Base-by-base conservation (phyloP, 208 protist species). In the Porcisia deanei region DNA sequence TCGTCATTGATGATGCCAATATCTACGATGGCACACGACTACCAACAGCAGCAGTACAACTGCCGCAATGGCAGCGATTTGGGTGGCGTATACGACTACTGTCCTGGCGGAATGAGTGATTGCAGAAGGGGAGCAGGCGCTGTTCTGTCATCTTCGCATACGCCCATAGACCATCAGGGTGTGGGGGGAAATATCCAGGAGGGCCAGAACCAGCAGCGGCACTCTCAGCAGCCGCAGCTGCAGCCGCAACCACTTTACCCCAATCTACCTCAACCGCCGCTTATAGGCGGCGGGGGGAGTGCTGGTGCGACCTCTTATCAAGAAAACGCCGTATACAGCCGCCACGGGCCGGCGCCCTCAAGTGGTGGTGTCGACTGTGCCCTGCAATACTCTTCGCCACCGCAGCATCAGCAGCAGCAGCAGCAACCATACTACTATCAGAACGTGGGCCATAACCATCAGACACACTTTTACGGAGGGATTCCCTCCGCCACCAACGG, bases 191-290 rank as follows among this genome's bases (percentile, higher is more conserved):
- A 18, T 12, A 3, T 49, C 7, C 39, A 52, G 63, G 60, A 65
- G 14, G 60, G 30, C 30, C 57, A 5, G 18, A 9, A 61, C 47
- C 47, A 49, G 22, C 63, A 67, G 41, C 63, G 39, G 10, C 22
- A n/a, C 9, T 37, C 57, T 25, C 75, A 78, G 65, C 74, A 69
- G 25, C n/a, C 10, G 37, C n/a, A 75, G 20, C 69, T 71, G 52
- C 60, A 70, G n/a, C 65, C 73, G 20, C 64, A 63, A 60, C 9
- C 49, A 20, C 66, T 22, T 18, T 67, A 67, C 47, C 22, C 7
- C 25, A 25, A 71, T 43, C 47, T 43, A 25, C 41, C 30, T 54
- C 66, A 54, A 49, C 49, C 34, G 39, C 39, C 30, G 37, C 14
- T 30, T 12, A n/a, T 67, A 14, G 14, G 47, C 66, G 47, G 66